Conservation (phyloP, 495 filamentous ascomycete species). For the Trichoderma parareesei region DNA sequence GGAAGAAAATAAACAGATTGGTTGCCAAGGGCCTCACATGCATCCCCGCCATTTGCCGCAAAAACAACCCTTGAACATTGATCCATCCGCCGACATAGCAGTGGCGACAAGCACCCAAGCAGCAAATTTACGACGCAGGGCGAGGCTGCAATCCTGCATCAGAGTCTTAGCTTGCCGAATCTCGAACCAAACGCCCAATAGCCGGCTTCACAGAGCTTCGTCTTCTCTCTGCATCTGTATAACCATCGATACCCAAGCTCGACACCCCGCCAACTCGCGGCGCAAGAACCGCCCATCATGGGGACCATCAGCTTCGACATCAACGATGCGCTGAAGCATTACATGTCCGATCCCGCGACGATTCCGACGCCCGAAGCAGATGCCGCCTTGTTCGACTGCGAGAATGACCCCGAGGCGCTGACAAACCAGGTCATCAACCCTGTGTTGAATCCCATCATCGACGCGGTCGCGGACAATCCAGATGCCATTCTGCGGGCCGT, state of each 20-base stretch:
- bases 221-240: neutral
- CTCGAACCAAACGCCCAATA: neutral
- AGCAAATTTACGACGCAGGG: neutral
- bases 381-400: constrained; percentile 76
- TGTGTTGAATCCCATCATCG: constrained; percentile 85
- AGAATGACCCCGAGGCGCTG: constrained; percentile 80
- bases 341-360: constrained; percentile 80
- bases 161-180: neutral
- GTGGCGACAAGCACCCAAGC: neutral
- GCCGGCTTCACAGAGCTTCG: neutral
- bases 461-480: constrained; percentile 84
- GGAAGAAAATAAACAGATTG: constrained; percentile 25
- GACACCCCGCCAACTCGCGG: constrained; percentile 12
- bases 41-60: constrained; percentile 4
- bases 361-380: constrained; percentile 86
- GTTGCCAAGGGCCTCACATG: constrained; percentile 7
- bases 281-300: constrained; percentile 46
- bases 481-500: constrained; percentile 72
- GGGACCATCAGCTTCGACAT: constrained; percentile 80
- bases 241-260: neutral
- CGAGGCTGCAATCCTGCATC: neutral
- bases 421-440: constrained; percentile 68
- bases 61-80: neutral
- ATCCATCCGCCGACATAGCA: neutral
- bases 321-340: constrained; percentile 89